A percentile compares a stretch with the other conserved stretches of the same genome.
These are phyloP conservation scores for Cicer arietinum DNA, from an alignment of 306 rosid genomes.

Conservation along the genomic window DNA sequence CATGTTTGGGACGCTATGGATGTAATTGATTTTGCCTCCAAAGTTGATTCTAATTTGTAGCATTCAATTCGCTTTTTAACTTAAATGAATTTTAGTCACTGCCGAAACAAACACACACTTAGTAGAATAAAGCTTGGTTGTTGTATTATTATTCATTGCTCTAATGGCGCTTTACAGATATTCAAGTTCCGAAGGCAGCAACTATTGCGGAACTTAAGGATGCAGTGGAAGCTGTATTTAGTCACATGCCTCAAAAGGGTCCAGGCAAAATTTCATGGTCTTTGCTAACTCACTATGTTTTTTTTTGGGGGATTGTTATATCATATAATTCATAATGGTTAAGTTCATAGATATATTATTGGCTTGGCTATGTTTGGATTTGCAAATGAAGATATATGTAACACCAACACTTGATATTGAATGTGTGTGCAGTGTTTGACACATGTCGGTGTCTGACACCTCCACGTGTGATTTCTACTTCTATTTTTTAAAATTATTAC, in stretches of 20 bases:
- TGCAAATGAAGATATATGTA: neutral
- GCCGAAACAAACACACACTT: too few relatives aligned
- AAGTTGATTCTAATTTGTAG: too few relatives aligned
- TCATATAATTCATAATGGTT: neutral
- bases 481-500: neutral
- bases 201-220: conserved; percentile 71
- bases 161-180: conserved; percentile 46
- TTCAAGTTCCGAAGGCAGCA: conserved; percentile 65
- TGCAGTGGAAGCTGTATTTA: conserved; percentile 75
- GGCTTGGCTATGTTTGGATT: neutral
- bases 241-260: conserved; percentile 74
- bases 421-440: too few relatives aligned
- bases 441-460: neutral
- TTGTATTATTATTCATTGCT: neutral
- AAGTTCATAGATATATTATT: neutral
- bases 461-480: neutral
- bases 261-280: conserved; percentile 87
- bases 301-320: neutral
- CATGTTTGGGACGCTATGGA: too few relatives aligned
- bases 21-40: too few relatives aligned
- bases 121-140: too few relatives aligned
- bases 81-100: too few relatives aligned
- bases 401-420: neutral
- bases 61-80: too few relatives aligned
- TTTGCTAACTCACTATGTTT: neutral